Evolutionary conservation across 2,329 filamentous ascomycete genomes (phyloP).

Genomic region (Penicillium aurantiogriseum): DNA sequence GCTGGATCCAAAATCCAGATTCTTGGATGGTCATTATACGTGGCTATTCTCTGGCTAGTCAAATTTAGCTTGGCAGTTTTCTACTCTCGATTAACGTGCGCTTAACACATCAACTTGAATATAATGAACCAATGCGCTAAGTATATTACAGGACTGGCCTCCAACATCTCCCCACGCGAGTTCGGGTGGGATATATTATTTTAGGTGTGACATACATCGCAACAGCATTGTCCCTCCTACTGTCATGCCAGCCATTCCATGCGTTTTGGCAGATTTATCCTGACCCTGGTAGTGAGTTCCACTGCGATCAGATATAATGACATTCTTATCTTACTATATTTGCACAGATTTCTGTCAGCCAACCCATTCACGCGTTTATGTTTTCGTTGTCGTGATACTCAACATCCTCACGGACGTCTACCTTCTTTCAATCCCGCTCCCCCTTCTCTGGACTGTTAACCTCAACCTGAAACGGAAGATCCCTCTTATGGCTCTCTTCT

Average conservation of each 20-base stretch:
- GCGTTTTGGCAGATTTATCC: conserved; percentile 61
- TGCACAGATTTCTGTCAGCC: conserved; percentile 46
- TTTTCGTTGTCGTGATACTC: conserved; percentile 49
- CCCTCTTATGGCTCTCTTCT: conserved; percentile 53
- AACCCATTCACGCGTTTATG: conserved; percentile 47
- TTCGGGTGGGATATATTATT: conserved; percentile 52
- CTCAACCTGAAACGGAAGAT: conserved; percentile 51
- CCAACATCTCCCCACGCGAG: conserved; percentile 41
- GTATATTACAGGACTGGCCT: conserved; percentile 34
- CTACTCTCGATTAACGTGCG: conserved; percentile 54
- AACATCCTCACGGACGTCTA: conserved; percentile 59
- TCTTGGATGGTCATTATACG: conserved; percentile 55
- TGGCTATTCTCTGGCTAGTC: conserved; percentile 52
- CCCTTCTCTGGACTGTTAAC: conserved; percentile 54
- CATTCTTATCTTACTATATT: not conserved
- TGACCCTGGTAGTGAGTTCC: conserved; percentile 53
- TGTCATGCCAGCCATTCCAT: conserved; percentile 54
- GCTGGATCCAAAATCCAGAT: conserved; percentile 53
- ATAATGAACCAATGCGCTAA: conserved; percentile 5
- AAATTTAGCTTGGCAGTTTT: conserved; percentile 56
- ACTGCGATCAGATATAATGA: not conserved
- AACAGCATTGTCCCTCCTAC: conserved; percentile 49
- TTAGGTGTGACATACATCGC: conserved; percentile 50
- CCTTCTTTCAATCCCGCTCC: conserved; percentile 57
- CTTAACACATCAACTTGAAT: not conserved